Conservation (phyloP, 2,329 filamentous ascomycete genomes). For the Torrubiella hemipterigena region DNA sequence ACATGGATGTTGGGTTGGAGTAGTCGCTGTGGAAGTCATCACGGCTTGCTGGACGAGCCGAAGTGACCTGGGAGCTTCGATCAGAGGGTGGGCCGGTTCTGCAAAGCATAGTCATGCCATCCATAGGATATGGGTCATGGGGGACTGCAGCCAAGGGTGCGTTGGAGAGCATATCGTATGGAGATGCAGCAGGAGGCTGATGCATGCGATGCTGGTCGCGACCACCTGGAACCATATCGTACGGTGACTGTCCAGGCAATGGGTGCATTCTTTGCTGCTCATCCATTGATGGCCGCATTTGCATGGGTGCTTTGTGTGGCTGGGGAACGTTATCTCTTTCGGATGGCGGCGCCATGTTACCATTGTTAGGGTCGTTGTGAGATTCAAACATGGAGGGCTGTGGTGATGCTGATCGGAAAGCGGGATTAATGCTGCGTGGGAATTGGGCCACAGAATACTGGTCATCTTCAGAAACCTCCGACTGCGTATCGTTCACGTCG, state of each 20-base stretch:
- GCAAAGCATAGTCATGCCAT: conserved; percentile 97
- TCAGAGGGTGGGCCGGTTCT: conserved; percentile 56
- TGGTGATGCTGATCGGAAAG: conserved; percentile 89
- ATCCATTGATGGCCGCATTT: conserved; percentile 12
- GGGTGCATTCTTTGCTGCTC: conserved; percentile 13
- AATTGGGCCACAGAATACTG: conserved; percentile 94
- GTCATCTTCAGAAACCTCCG: conserved; percentile 75
- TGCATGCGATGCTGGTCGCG: conserved; percentile 35
- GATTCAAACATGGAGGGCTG: conserved; percentile 89
- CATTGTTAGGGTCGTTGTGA: conserved; percentile 74
- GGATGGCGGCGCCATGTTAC: conserved; percentile 31
- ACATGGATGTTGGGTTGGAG: conserved; percentile 79
- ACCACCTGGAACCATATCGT: no score
- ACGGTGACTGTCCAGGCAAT: conserved; percentile 12
- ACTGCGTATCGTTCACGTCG: conserved; percentile 68
- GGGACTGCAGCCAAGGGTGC: conserved; percentile 61
- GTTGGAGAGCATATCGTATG: no score
- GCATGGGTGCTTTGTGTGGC: conserved; percentile 32
- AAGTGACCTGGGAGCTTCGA: conserved; percentile 36
- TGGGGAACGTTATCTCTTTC: conserved; percentile 39
- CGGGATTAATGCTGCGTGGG: conserved; percentile 86
- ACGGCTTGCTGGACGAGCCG: conserved; percentile 66
- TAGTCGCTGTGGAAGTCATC: conserved; percentile 89
- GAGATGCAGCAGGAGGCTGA: neutral
- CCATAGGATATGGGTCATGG: conserved; percentile 86